Conservation (phyloP, 768 basidiomycete species). For the Boletus eberwhitei region DNA sequence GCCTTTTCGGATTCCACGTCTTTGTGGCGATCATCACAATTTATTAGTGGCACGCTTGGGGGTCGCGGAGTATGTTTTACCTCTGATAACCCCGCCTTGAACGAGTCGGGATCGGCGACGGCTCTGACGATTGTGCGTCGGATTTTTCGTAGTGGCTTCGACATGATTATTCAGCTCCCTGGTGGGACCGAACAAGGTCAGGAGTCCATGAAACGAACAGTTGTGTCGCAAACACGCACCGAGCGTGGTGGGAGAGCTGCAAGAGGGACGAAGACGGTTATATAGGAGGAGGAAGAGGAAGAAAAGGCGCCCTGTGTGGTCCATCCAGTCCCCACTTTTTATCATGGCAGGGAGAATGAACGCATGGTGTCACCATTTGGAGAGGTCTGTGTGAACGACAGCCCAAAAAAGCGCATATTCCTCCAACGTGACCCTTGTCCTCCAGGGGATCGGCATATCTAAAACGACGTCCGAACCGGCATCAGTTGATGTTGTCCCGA, state of each 20-base stretch:
- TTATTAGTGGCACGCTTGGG: not conserved
- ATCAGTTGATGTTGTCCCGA: not conserved
- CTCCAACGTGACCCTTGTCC: not conserved
- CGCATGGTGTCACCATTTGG: not conserved
- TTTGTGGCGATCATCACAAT: not conserved
- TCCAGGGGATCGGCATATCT: not conserved
- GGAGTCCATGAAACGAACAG: not conserved
- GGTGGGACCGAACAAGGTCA: not conserved
- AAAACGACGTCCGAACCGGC: not conserved
- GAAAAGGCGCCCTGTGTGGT: not conserved
- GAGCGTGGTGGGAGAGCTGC: not conserved
- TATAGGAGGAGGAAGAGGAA: not conserved
- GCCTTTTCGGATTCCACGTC: not conserved
- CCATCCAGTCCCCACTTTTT: not conserved
- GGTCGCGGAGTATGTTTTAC: not conserved
- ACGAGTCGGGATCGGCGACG: conserved; percentile 14
- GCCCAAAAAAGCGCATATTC: not conserved
- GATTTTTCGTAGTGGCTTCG: conserved; percentile 1
- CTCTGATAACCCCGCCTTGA: not conserved
- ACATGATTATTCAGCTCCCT: conserved; percentile 3
- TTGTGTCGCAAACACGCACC: not conserved
- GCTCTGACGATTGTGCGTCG: conserved; percentile 22
- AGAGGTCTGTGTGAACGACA: not conserved
- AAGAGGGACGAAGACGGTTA: not conserved
- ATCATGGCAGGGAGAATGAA: not conserved